Percentiles rank a stretch among this genome's conserved stretches.
phyloP scores from a whole-genome alignment of 2,329 filamentous ascomycete genomes.

The Reticulascus tulasneorum region DNA sequence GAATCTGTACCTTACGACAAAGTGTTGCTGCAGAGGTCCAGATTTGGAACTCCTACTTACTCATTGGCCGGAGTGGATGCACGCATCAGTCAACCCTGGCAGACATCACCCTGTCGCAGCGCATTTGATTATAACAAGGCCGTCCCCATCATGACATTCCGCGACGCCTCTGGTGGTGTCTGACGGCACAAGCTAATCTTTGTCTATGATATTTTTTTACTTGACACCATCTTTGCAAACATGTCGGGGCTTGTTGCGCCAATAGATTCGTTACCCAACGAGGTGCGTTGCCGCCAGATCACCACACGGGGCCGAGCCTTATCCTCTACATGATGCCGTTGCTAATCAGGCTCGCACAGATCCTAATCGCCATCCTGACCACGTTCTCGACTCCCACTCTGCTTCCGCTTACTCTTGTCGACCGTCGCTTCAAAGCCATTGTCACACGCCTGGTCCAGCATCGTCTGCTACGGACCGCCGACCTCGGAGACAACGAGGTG shows the following conservation, averaged over 20 bases:
- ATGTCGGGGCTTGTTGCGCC: conserved; percentile 8
- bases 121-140: conserved; percentile 7
- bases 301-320: not conserved
- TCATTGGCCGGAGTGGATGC: too few species aligned
- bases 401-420: conserved; percentile 55
- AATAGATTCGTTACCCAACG: conserved; percentile 29
- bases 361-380: conserved; percentile 47
- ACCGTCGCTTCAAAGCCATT: conserved; percentile 59
- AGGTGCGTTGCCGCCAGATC: conserved; percentile 19
- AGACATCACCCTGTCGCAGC: too few species aligned
- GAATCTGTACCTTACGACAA: too few species aligned
- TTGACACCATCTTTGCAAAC: conserved; percentile 7
- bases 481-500: conserved; percentile 59
- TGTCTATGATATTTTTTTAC: not conserved
- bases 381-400: conserved; percentile 46
- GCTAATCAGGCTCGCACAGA: conserved; percentile 26
- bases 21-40: too few species aligned
- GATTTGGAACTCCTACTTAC: too few species aligned
- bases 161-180: not conserved
- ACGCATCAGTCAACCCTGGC: too few species aligned
- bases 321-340: not conserved
- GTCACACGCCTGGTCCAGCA: conserved; percentile 61
- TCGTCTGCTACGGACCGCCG: conserved; percentile 56
- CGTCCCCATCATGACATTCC: not conserved
- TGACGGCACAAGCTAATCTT: conserved; percentile 3